Conservation (phyloP, 2,329 filamentous ascomycete species). For the Phoma sp. region DNA sequence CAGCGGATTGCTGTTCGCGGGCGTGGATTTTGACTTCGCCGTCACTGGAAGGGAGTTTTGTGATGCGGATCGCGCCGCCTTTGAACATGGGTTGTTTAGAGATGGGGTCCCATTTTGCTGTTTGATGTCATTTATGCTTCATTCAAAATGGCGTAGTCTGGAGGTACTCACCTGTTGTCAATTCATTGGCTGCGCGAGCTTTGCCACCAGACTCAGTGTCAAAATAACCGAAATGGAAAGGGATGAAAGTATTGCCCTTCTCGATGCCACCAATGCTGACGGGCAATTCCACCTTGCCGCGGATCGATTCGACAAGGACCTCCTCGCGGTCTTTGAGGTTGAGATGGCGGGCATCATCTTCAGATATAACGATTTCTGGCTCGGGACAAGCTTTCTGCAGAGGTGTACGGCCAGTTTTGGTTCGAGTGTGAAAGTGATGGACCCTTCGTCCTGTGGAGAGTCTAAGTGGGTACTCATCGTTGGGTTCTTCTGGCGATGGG, state of each 20-base stretch:
- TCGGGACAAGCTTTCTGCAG: slow-evolving; percentile 7
- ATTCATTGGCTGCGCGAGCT: slow-evolving; percentile 10
- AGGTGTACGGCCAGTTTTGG: slow-evolving; percentile 13
- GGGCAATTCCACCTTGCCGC: slow-evolving; percentile 11
- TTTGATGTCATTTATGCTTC: neutral
- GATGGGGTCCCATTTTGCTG: slow-evolving; percentile 16
- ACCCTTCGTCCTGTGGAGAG: slow-evolving; percentile 10
- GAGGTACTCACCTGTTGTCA: slow-evolving; percentile 8
- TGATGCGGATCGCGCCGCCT: slow-evolving; percentile 11
- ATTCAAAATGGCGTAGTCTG: neutral
- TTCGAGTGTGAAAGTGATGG: slow-evolving; percentile 10
- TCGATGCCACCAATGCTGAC: slow-evolving; percentile 12
- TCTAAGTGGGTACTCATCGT: slow-evolving; percentile 10
- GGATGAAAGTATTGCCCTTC: slow-evolving; percentile 15
- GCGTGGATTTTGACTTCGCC: slow-evolving; percentile 13
- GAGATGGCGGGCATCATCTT: slow-evolving; percentile 4
- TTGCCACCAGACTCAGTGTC: slow-evolving; percentile 6
- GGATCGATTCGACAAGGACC: slow-evolving; percentile 11
- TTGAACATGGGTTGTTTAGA: slow-evolving; percentile 17
- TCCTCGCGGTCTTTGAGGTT: slow-evolving; percentile 8
- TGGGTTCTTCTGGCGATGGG: slow-evolving; percentile 10
- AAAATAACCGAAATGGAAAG: slow-evolving; percentile 17
- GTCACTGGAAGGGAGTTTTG: slow-evolving; percentile 5
- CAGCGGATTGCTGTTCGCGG: slow-evolving; percentile 7
- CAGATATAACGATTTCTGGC: slow-evolving; percentile 9